Evolutionary conservation across 495 filamentous ascomycete genomes (phyloP), one percentile per base, ranked within the genome.

Genomic region (Cenococcum geophilum): DNA sequence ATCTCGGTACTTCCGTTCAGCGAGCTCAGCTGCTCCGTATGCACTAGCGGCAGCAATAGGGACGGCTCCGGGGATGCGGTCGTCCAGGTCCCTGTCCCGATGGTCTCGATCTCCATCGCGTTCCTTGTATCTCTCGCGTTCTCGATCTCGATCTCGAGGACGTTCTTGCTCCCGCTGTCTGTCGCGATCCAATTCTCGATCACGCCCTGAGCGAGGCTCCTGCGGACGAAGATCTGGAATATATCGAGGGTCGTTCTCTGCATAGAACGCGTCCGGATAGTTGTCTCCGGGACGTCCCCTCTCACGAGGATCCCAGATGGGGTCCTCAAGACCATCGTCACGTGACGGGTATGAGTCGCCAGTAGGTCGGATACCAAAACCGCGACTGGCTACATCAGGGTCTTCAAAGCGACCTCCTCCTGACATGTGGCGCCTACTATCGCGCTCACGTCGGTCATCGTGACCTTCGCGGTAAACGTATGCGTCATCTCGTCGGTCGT

Each of bases 331-430:
- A 22, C 47, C 45, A 14, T 56, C 23, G 2, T 65, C 63, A 49
- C 62, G 62, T 6, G 60, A 62, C 32, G 64, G 52, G 21, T 70
- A 59, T 10, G 55, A 61, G 34, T 72, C 66, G 34, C 63, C 40
- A 51, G 66, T 69, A 35, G 65, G 35, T 11, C 67, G 56, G 48
- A 76, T 75, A 47, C 74, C 74, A 56, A 76, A 76, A 49, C 74
- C 74, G n/a, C 74, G 67, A 9, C 57, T 59, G 50, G 62, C 62
- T 21, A 73, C 68, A 34, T 67, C 64, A 10, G 52, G 27, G 57
- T 76, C 73, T 27, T 66, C 64, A 43, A 59, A 68, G 12, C 64
- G 60, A 22, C 68, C 49, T 45, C 36, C 68, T 0, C 59, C 60
- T 12, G 64, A 61, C 52, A 23, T 20, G 37, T 70, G 57, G 2